These are phyloP conservation scores for Citrus hindsii DNA, from an alignment of 345 rosid species.

Conservation along the genomic window DNA sequence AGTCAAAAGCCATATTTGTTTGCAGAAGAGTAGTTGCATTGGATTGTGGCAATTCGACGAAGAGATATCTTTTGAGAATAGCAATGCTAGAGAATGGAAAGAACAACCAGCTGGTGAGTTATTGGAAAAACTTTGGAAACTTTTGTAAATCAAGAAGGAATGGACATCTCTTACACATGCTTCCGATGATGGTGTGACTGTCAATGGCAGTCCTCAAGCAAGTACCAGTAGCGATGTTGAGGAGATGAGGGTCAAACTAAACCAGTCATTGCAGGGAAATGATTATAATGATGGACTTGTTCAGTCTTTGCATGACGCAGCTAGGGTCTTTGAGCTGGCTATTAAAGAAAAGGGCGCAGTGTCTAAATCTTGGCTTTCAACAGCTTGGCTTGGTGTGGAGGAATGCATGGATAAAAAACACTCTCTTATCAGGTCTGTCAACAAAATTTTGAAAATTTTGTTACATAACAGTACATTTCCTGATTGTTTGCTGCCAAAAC, in stretches of 20 bases:
- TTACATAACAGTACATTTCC: neutral
- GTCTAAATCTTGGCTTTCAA: conserved; percentile 79
- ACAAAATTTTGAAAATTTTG: conserved; percentile 10
- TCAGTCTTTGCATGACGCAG: conserved; percentile 82
- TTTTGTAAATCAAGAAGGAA: conserved; percentile 38
- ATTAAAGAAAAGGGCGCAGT: conserved; percentile 50
- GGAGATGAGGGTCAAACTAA: conserved; percentile 64
- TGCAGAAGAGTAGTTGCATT: conserved; percentile 36
- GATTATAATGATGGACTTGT: conserved; percentile 71
- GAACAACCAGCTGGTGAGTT: conserved; percentile 20
- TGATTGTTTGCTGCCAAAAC: neutral
- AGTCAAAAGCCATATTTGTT: conserved; percentile 27
- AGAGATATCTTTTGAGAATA: conserved; percentile 31
- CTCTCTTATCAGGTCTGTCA: conserved; percentile 83
- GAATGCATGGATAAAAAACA: conserved; percentile 83
- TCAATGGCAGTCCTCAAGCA: conserved; percentile 55
- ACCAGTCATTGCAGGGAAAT: conserved; percentile 61
- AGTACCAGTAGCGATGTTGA: conserved; percentile 54
- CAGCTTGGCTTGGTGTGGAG: conserved; percentile 83
- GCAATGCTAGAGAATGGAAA: conserved; percentile 30
- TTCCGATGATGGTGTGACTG: conserved; percentile 70
- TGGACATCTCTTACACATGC: conserved; percentile 35
- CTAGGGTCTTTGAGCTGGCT: conserved; percentile 79
- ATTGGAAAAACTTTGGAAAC: conserved; percentile 22
- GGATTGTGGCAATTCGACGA: conserved; percentile 51